Conservation (phyloP, 1,139 yeast genomes). For the Magnusiomyces fungicola region DNA sequence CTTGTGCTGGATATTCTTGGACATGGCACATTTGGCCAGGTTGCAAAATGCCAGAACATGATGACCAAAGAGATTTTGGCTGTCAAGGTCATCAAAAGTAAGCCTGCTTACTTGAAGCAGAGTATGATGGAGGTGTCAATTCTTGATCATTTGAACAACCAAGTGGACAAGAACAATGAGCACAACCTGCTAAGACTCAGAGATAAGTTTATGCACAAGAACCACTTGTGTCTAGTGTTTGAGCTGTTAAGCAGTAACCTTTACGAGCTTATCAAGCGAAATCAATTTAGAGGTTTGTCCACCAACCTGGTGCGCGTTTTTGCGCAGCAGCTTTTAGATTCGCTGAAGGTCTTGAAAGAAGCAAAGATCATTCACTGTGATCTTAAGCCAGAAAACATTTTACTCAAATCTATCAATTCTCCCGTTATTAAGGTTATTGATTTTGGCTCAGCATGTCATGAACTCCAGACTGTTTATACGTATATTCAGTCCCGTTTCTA, state of each 20-base stretch:
- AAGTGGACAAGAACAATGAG: slow-evolving; percentile 59
- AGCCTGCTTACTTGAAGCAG: slow-evolving; percentile 87
- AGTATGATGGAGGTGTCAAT: slow-evolving; percentile 86
- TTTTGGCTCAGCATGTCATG: slow-evolving; percentile 95
- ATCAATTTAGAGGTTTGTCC: slow-evolving; percentile 85
- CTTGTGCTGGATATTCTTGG: slow-evolving; percentile 87
- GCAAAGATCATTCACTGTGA: slow-evolving; percentile 92
- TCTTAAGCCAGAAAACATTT: slow-evolving; percentile 89
- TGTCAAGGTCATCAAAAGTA: slow-evolving; percentile 88
- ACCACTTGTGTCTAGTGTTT: slow-evolving; percentile 87
- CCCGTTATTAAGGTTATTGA: slow-evolving; percentile 92
- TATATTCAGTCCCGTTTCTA: slow-evolving; percentile 94
- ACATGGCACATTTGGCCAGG: slow-evolving; percentile 98
- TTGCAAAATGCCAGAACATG: slow-evolving; percentile 91
- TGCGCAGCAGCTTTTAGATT: slow-evolving; percentile 72
- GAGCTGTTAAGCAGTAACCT: slow-evolving; percentile 82
- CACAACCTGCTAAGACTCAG: slow-evolving; percentile 70
- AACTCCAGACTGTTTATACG: slow-evolving; percentile 81
- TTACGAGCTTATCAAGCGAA: slow-evolving; percentile 86
- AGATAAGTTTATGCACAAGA: slow-evolving; percentile 88
- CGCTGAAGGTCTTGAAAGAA: slow-evolving; percentile 71
- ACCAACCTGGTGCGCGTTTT: slow-evolving; percentile 73
- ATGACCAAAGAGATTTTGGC: slow-evolving; percentile 86
- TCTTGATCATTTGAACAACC: slow-evolving; percentile 69
- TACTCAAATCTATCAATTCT: slow-evolving; percentile 71